Evolutionary conservation across 2,329 filamentous ascomycete genomes (phyloP), one percentile per base, ranked within the genome.

Genomic region (Sclerotinia sclerotiorum): DNA sequence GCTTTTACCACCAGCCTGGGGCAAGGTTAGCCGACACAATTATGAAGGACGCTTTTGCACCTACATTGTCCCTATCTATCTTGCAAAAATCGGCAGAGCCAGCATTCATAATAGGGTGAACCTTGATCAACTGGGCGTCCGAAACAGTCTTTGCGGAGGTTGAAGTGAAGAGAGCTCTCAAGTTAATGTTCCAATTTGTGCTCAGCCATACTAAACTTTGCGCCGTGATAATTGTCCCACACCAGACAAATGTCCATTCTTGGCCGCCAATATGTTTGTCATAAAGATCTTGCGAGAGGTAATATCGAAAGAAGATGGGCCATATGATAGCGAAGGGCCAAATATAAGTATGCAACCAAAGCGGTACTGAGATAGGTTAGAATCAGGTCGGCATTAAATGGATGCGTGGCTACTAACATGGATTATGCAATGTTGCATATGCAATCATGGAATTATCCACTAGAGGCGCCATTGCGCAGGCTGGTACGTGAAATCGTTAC

Each of bases 171-270:
- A 89, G 81, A 29, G 90, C 90, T 77, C 89, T 87, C 72, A 98
- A 83, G 77, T 94, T 89, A 78, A 99, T 93, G 77, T 92, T 98
- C 95, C 95, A 99, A 82, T 98, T 93, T 58, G 95, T 99, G 82
- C 91, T 94, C 71, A 99, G 85, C 94, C 95, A 99, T 74, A 93
- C 82, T 72, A 99, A 85, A 72, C 92, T 89, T 82, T 99, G 96
- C 68, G 90, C 77, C 15, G 94, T 97, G 79, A 96, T 84, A 78
- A 99, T 97, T 73, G 88, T 85, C 76, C 91, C 94, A 73, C 90
- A 87, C 89, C 92, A 99, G 71, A 99, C 92, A 78, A 97, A 97
- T 0, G 96, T 98, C 94, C 95, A 99, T 84, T 99, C 95, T 74
- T 91, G 89, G n/a, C 90, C 94, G 75, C 91, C 88, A 72, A 99